Evolutionary conservation across 805 yeast genomes (phyloP).

Genomic region (Candida nemodendra): DNA sequence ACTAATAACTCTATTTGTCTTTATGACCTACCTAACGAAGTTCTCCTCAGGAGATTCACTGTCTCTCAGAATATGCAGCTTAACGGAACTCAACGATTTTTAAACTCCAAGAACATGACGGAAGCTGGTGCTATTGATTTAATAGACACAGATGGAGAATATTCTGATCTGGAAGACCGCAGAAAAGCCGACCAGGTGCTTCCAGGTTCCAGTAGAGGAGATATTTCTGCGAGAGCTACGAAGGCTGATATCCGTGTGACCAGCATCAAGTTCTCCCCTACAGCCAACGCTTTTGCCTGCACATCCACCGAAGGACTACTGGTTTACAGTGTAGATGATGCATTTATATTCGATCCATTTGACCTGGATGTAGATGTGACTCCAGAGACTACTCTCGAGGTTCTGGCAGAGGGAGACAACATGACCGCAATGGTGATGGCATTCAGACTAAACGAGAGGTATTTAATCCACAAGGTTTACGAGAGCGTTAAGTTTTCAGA

Average conservation of each 20-base stretch:
- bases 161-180: slow-evolving; percentile 75
- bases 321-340: slow-evolving; percentile 75
- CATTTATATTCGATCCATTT: slow-evolving; percentile 84
- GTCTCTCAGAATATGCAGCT: slow-evolving; percentile 88
- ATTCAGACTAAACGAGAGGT: slow-evolving; percentile 82
- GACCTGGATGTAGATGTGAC: slow-evolving; percentile 93
- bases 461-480: slow-evolving; percentile 68
- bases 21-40: slow-evolving; percentile 88
- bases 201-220: slow-evolving; percentile 88
- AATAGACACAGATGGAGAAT: slow-evolving; percentile 83
- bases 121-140: slow-evolving; percentile 84
- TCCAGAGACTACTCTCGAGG: slow-evolving; percentile 67
- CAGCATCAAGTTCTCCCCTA: slow-evolving; percentile 80
- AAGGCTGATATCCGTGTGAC: slow-evolving; percentile 85
- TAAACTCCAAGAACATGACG: slow-evolving; percentile 81
- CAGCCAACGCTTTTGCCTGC: slow-evolving; percentile 87
- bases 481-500: slow-evolving; percentile 73
- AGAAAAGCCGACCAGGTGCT: slow-evolving; percentile 55
- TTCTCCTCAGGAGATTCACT: slow-evolving; percentile 73
- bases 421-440: slow-evolving; percentile 87
- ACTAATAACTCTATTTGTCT: slow-evolving; percentile 87
- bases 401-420: slow-evolving; percentile 59
- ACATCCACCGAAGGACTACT: slow-evolving; percentile 93
- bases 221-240: slow-evolving; percentile 68
- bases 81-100: slow-evolving; percentile 78